Base-by-base conservation (phyloP, 345 rosid genomes). In the Citrus australasica region DNA sequence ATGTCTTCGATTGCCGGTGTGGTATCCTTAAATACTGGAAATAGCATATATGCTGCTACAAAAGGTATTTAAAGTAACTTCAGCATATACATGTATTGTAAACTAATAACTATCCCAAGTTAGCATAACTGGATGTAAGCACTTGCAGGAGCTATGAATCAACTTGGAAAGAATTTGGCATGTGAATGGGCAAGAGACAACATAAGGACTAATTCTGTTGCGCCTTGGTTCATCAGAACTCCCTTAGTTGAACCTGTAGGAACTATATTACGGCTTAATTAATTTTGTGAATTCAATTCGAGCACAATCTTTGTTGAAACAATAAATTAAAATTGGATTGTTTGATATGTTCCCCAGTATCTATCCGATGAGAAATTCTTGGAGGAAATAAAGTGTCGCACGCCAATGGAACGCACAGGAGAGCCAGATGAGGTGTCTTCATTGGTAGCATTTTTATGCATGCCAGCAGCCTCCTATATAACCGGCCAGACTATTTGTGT, bases 131-230 rank as follows among this genome's bases (percentile, higher is more conserved):
- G 66, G 7, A 51, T 51, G 16, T 51, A 51, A 51, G 6, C 2
- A 58, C 64, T 71, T 10, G 90, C 89, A 5, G 79, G 86, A 40
- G 80, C 92, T 2, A 91, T 75, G 86, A 83, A 42, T 66, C 85
- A 48, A 79, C 79, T 63, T 28, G 65, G 92, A 77, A 88, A 79
- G 84, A 21, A 76, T 73, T 75, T 30, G 81, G 91, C 94, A n/a
- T 93, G 94, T 64, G 95, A 91, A 77, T 90, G 97, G 93, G 94
- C 91, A 11, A 88, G 76, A 17, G 94, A 91, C 73, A 83, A 80
- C n/a, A 90, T 91, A 79, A 85, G 94, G 81, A 46, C 27, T 4
- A 74, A 74, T 74, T 73, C 77, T 37, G 84, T 87, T 30, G 86
- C 90, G 7, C 90, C 87, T 9, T 84, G 76, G 73, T 82, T 79